phyloP scores from a whole-genome alignment of 139 green algal genomes.

The Eudorina sp. region DNA sequence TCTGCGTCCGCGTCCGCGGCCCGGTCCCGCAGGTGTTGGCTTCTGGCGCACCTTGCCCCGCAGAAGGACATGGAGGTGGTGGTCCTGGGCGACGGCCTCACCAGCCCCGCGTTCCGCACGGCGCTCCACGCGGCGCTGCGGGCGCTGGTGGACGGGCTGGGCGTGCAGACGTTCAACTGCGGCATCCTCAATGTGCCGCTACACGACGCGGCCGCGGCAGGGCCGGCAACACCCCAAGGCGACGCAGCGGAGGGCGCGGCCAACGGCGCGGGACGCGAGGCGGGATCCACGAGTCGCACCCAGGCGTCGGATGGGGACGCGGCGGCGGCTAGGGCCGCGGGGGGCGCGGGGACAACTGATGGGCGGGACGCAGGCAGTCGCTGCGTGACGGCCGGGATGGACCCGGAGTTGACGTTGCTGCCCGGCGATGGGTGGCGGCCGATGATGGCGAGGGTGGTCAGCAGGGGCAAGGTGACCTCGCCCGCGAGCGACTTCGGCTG shows the following conservation, averaged over 20 bases:
- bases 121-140: conserved; percentile 71
- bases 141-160: conserved; percentile 83
- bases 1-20: no score
- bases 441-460: conserved; percentile 76
- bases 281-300: no score
- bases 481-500: conserved; percentile 83
- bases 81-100: conserved; percentile 52
- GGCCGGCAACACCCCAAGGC: no score
- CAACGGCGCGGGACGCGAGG: no score
- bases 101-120: conserved; percentile 64
- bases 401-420: no score
- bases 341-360: no score
- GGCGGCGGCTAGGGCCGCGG: no score
- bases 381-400: no score
- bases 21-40: conserved; percentile 24
- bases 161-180: conserved; percentile 81
- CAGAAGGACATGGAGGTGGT: conserved; percentile 79
- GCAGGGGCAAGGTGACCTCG: conserved; percentile 70
- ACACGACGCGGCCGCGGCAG: neutral
- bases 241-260: no score
- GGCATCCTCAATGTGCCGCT: conserved; percentile 66
- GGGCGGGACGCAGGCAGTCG: no score
- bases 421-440: conserved; percentile 39
- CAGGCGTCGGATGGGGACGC: no score
- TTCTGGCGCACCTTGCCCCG: conserved; percentile 60